Percentiles rank a stretch among this genome's conserved stretches.
phyloP scores from a whole-genome alignment of 2,329 filamentous ascomycete genomes.

The Aureobasidium sp. region DNA sequence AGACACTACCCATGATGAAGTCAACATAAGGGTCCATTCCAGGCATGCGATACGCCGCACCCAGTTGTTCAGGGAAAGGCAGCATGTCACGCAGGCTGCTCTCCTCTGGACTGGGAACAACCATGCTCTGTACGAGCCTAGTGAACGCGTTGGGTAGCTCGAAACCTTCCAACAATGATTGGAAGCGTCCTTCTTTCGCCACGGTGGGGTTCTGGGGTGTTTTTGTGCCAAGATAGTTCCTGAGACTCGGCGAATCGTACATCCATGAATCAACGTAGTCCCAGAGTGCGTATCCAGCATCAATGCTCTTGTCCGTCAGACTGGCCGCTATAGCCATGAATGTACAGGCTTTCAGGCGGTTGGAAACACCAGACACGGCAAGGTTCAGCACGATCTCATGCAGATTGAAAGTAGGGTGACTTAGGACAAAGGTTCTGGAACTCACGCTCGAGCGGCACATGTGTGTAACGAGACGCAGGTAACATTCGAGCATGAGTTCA shows the following conservation, averaged over 20 bases:
- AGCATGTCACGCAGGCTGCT: constrained; percentile 62
- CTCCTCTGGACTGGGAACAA: constrained; percentile 55
- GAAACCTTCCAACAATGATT: constrained; percentile 67
- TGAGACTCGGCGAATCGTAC: constrained; percentile 36
- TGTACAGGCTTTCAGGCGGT: constrained; percentile 70
- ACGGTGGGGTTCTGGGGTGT: constrained; percentile 5
- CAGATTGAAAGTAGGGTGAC: constrained; percentile 58
- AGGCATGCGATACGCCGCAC: constrained; percentile 65
- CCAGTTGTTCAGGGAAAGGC: constrained; percentile 80
- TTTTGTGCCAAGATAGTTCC: constrained; percentile 8
- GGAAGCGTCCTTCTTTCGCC: constrained; percentile 31
- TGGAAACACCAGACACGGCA: constrained; percentile 60
- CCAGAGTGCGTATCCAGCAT: constrained; percentile 70
- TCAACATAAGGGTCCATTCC: constrained; percentile 92
- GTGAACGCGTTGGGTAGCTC: constrained; percentile 83
- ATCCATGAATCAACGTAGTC: constrained; percentile 70
- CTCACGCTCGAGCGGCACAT: constrained; percentile 64
- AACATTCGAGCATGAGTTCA: constrained; percentile 93
- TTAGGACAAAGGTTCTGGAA: constrained; percentile 66
- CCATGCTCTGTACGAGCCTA: constrained; percentile 62
- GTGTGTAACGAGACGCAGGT: constrained; percentile 78
- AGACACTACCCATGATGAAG: constrained; percentile 71
- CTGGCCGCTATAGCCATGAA: constrained; percentile 71
- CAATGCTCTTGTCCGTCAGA: constrained; percentile 61
- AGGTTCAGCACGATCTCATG: constrained; percentile 69